Base-by-base conservation (phyloP, 2,329 filamentous ascomycete genomes). In the Thielaviopsis ethacetica region DNA sequence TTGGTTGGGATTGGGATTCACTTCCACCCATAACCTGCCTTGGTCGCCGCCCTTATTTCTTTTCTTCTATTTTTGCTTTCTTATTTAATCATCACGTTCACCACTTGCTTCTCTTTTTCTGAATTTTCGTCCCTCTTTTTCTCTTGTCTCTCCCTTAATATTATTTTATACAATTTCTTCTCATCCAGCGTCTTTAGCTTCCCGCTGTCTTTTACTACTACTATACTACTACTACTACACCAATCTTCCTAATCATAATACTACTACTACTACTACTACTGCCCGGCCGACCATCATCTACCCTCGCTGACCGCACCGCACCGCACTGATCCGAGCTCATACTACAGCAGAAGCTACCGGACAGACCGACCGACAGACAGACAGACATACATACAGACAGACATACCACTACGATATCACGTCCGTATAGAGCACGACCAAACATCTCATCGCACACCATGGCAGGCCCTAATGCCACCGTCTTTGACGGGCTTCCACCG, bases 401-500 rank as follows among this genome's bases (percentile, higher is more conserved):
- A n/a, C 38, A 7, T 4, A 10, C 21, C 44, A 34, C 10, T 2
- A 34, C 30, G 30, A 10, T 12, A 34, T 12, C 30, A 34, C 30
- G 7, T 34, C 30, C 10, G 7, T 34, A 34, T 9, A 34, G 30
- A 12, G 10, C 30, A 34, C 38, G 13, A 52, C 19, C 13, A n/a
- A 57, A 2, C 19, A 22, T 7, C 41, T 24, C 9, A 19, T 34
- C 59, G 19, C 38, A 26, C 27, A 24, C 65, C 66, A 76, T 77
- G 73, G 69, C 70, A 67, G 84, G 82, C 68, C 69, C 74, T 59
- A 69, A 80, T 64, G 74, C 75, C 24, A 65, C 76, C 60, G 69
- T 73, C 63, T 76, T 76, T 71, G 81, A 83, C 67, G 67, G 69
- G 58, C 80, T 97, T 57, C 91, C 91, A 65, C 88, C 91, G 57